Percentiles rank a stretch among this genome's conserved stretches.
phyloP scores from a whole-genome alignment of 2,329 filamentous ascomycete genomes.

The Fusarium multiceps region DNA sequence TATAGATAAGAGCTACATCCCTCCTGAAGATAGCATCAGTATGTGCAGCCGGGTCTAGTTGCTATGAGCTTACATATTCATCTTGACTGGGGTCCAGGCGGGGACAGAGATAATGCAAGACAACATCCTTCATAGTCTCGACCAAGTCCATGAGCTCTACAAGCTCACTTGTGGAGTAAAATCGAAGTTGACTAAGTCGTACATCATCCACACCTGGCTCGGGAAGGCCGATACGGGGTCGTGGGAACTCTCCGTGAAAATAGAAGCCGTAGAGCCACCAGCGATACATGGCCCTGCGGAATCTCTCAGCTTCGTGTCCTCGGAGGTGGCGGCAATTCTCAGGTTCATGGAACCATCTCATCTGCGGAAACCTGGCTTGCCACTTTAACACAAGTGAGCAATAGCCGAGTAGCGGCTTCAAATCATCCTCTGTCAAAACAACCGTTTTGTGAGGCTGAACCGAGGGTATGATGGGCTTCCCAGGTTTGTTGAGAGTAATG shows the following conservation, averaged over 20 bases:
- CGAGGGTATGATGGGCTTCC: conserved; percentile 22
- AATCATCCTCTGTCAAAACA: conserved; percentile 49
- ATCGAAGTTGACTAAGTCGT: conserved; percentile 57
- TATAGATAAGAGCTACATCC: conserved; percentile 37
- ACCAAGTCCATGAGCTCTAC: conserved; percentile 60
- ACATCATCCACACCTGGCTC: conserved; percentile 55
- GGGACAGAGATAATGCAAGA: conserved; percentile 60
- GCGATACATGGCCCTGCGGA: conserved; percentile 62
- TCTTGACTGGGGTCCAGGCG: conserved; percentile 54
- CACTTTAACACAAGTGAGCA: conserved; percentile 54
- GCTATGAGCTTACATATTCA: conserved; percentile 48
- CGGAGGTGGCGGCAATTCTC: conserved; percentile 59
- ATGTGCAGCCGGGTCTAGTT: not conserved
- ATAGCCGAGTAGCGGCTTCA: conserved; percentile 49
- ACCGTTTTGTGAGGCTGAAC: conserved; percentile 38
- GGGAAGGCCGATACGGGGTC: conserved; percentile 52
- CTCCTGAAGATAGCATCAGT: conserved; percentile 31
- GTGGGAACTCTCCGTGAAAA: conserved; percentile 60
- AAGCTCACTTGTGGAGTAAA: conserved; percentile 57
- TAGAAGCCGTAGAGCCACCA: conserved; percentile 67
- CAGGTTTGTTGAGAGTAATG: conserved; percentile 36
- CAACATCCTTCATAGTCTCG: conserved; percentile 57
- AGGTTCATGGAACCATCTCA: conserved; percentile 60
- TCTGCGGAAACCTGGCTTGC: conserved; percentile 56
- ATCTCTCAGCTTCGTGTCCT: conserved; percentile 56